Evolutionary conservation across 352 stramenopile species (phyloP).

Genomic region (Thalassiosira hispida): DNA sequence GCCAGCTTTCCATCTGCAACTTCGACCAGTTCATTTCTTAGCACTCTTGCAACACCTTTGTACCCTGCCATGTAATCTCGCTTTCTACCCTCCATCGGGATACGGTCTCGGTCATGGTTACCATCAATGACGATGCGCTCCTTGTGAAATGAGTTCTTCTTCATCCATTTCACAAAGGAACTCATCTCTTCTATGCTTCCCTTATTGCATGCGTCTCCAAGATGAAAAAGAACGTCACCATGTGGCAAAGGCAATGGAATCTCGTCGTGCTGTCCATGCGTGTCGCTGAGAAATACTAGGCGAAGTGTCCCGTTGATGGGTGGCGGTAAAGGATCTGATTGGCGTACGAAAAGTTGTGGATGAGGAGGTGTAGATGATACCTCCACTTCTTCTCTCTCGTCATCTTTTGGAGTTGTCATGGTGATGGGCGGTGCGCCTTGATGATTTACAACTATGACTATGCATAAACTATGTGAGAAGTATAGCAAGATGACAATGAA

Average conservation of each 20-base stretch:
- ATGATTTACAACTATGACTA: no score
- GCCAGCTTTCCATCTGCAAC: slow-evolving; percentile 16
- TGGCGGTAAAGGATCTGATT: slow-evolving; percentile 17
- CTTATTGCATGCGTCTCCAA: slow-evolving; percentile 17
- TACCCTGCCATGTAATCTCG: slow-evolving; percentile 20
- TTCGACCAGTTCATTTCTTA: slow-evolving; percentile 24
- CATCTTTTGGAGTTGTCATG: no score
- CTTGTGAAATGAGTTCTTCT: slow-evolving; percentile 18
- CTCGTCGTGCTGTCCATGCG: slow-evolving; percentile 17
- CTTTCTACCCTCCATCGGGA: background rate
- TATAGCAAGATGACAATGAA: no score
- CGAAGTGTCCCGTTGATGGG: slow-evolving; percentile 18
- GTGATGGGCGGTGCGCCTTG: no score
- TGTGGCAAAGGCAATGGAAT: slow-evolving; percentile 21
- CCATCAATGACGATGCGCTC: slow-evolving; percentile 31
- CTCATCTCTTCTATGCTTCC: slow-evolving; percentile 18
- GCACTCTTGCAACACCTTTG: slow-evolving; percentile 22
- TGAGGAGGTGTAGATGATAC: background rate
- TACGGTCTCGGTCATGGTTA: slow-evolving; percentile 18
- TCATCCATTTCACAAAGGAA: slow-evolving; percentile 22
- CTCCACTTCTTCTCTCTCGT: no score
- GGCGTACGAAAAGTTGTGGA: slow-evolving; percentile 8
- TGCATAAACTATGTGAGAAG: no score
- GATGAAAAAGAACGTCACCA: slow-evolving; percentile 34
- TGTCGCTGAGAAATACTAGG: slow-evolving; percentile 31